Base-by-base conservation (phyloP, 805 yeast species). In the Starmera pachycereana region DNA sequence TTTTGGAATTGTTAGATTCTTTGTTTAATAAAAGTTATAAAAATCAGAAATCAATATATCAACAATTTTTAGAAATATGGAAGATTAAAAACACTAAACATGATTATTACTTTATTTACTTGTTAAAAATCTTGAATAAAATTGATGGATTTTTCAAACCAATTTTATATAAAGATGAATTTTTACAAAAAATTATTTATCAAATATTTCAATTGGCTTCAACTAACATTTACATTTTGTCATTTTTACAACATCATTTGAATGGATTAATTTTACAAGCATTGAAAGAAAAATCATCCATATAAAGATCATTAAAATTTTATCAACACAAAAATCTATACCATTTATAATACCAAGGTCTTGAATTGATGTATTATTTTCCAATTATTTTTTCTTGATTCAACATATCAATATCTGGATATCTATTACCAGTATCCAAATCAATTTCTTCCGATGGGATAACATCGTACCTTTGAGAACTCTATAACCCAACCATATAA, bases 391-490 rank as follows among this genome's bases (percentile, higher is more conserved):
- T 58, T 45, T 69, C 72, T 46, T 64, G 68, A 32, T 58, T 60
- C 44, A 73, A 61, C 16, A 61, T 53, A 35, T 74, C 78, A 39
- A 65, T 41, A 52, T 74, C 76, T n/a, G 63, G 49, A 27, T 66
- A 67, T 43, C 74, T 67, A 51, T 73, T 61, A 25, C 81, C 82
- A 27, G 74, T 63, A 44, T 71, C 76, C 29, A 77, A 61, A 50
- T 77, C 81, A 46, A 75, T 67, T 33, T 71, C 71, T 19, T 51
- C 49, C 18, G 65, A 60, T 5, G 53, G 58, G 38, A 71, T 54
- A 48, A 56, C 47, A 54, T 50, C 22, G 47, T 51, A 35, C 51
- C 48, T 32, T 49, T 61, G 62, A 69, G 68, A 33, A 71, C 36
- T 56, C 65, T 68, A 56, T 68, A 68, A 11, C 54, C 54, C 18